Percentiles rank a stretch among this genome's conserved stretches.
These are phyloP conservation scores for Macrophomina phaseolina DNA, from an alignment of 2,329 filamentous ascomycete species.

Conservation along the genomic window DNA sequence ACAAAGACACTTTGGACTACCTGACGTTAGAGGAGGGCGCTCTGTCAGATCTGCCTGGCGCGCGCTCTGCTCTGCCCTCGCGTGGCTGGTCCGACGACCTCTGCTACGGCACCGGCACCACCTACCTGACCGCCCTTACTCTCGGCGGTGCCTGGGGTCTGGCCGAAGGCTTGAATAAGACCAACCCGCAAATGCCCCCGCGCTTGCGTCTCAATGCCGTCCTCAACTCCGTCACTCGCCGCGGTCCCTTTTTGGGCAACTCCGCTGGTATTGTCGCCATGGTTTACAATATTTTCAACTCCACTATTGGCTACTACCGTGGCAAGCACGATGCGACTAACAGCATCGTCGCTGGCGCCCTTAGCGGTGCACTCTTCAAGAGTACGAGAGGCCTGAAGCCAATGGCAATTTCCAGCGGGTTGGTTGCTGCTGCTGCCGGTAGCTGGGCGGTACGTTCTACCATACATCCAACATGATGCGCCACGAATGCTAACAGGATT, in stretches of 20 bases:
- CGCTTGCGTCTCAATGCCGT: conserved; percentile 93
- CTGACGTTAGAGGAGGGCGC: conserved; percentile 90
- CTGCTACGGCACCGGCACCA: conserved; percentile 95
- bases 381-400: conserved; percentile 87
- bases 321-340: conserved; percentile 75
- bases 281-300: conserved; percentile 78
- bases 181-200: conserved; percentile 73
- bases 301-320: conserved; percentile 46
- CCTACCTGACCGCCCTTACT: conserved; percentile 85
- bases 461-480: background rate
- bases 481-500: conserved; percentile 6
- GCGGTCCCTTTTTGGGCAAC: conserved; percentile 95
- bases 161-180: conserved; percentile 82
- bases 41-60: conserved; percentile 83
- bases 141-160: conserved; percentile 92
- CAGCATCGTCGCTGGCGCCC: conserved; percentile 79
- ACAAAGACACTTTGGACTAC: conserved; percentile 93
- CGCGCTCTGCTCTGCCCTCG: conserved; percentile 86
- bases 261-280: conserved; percentile 95
- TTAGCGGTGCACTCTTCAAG: conserved; percentile 96
- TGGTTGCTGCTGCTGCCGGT: conserved; percentile 85
- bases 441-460: conserved; percentile 78
- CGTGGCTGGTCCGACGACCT: conserved; percentile 98
- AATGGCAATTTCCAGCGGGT: conserved; percentile 92
- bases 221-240: conserved; percentile 89